Percentiles rank a stretch among this genome's conserved stretches.
These are phyloP conservation scores for Zizania palustris DNA, from an alignment of 202 grass and related monocot species.

Conservation along the genomic window DNA sequence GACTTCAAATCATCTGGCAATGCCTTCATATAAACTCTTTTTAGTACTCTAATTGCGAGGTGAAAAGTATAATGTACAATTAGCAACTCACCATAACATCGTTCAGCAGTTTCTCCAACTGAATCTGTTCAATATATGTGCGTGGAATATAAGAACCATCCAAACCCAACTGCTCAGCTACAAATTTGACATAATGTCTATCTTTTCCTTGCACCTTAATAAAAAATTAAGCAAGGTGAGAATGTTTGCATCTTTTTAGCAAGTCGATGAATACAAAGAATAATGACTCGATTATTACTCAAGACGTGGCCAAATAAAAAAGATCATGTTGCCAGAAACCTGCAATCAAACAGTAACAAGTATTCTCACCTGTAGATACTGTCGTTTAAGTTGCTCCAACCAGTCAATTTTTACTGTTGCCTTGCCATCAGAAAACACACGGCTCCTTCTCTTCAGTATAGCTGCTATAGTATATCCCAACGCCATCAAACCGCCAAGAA, in stretches of 20 bases:
- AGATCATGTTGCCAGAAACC: constrained; percentile 42
- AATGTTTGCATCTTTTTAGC: constrained; percentile 15
- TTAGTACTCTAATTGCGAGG: constrained; percentile 16
- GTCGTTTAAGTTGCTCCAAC: constrained; percentile 85
- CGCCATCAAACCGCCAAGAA: constrained; percentile 99
- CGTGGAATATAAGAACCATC: constrained; percentile 90
- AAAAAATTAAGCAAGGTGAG: constrained; percentile 25
- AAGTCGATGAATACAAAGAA: neutral
- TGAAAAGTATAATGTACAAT: constrained; percentile 2
- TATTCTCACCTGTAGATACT: constrained; percentile 79
- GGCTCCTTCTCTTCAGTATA: constrained; percentile 92
- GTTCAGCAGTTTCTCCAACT: constrained; percentile 93
- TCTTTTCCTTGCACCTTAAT: constrained; percentile 93
- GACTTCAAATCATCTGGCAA: constrained; percentile 95
- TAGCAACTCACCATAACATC: constrained; percentile 78
- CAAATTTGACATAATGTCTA: constrained; percentile 62
- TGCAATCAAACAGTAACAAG: constrained; percentile 30
- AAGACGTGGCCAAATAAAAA: constrained; percentile 22
- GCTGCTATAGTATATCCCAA: constrained; percentile 93
- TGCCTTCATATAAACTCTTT: constrained; percentile 61
- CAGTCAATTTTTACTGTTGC: constrained; percentile 92
- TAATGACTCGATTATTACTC: constrained; percentile 10
- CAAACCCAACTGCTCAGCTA: constrained; percentile 80
- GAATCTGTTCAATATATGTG: constrained; percentile 99
- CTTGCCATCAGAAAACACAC: constrained; percentile 81